Base-by-base conservation (phyloP, 2,329 filamentous ascomycete genomes). In the Curvularia sp. region DNA sequence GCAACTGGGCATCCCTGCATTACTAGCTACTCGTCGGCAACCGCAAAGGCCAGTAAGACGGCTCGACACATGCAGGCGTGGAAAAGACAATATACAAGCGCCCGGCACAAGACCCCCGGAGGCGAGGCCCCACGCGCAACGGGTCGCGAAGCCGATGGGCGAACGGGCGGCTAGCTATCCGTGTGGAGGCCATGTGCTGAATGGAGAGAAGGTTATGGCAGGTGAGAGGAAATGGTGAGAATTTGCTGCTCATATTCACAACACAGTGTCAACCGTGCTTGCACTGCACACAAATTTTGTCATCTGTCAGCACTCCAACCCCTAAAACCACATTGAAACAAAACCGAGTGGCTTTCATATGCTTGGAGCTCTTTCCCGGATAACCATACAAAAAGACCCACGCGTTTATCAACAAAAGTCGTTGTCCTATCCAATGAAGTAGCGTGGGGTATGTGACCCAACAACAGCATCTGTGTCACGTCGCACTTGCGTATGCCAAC, bases 51-150 rank as follows among this genome's bases (percentile, higher is more conserved):
- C 35, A 44, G 22, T 43, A 24, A 31, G 35, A 33, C 26, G 22
- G 8, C 18, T 26, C n/a, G 15, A 31, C n/a, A 31, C 10, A 15
- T 50, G 49, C 51, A 31, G 24, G 49, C 18, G n/a, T 38, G 39
- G 9, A 50, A 38, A 38, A 38, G 15, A 38, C 15, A 18, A 31
- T 4, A 30, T 24, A 49, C 48, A 58, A 39, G 51, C 52, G 51
- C 47, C 56, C 46, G 56, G 56, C 51, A 55, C 31, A 38, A 24
- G 18, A 28, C 47, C 41, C 47, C 51, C 56, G 51, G 51, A 55
- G 46, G 46, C 52, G 46, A 51, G 46, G 24, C 55, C 49, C 49
- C 55, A 53, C 55, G 43, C 43, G 28, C 12, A 31, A n/a, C 43
- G 35, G 51, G 20, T 57, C 43, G 42, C 30, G 46, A 47, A 43